phyloP scores from a whole-genome alignment of 2,329 filamentous ascomycete genomes.

The Chalara sp. region DNA sequence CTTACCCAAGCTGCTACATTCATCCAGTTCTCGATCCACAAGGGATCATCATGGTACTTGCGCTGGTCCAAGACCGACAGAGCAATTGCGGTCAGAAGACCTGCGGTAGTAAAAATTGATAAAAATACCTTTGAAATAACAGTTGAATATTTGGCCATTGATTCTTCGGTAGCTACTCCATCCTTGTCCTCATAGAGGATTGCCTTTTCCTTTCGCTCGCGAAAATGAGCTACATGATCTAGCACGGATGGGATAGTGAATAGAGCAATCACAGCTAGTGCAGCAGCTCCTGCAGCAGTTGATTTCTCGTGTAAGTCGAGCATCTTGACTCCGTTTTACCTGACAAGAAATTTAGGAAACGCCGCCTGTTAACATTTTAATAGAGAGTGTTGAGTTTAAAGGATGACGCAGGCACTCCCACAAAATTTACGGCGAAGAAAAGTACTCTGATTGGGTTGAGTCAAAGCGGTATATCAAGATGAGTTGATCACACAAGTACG shows the following conservation, averaged over 20 bases:
- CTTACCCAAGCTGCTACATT: conserved; percentile 57
- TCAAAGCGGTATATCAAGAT: no score
- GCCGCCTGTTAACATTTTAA: no score
- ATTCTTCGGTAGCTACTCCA: conserved; percentile 59
- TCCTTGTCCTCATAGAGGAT: conserved; percentile 62
- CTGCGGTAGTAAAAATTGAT: conserved; percentile 44
- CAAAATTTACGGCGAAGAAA: no score
- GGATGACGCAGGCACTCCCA: no score
- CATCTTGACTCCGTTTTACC: conserved; percentile 38
- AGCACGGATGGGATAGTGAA: conserved; percentile 32
- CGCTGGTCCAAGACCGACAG: conserved; percentile 47
- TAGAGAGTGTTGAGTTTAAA: no score
- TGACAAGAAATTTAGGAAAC: no score
- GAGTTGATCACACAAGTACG: no score
- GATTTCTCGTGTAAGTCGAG: conserved; percentile 44
- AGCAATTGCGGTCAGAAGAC: conserved; percentile 48
- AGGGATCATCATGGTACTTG: conserved; percentile 25
- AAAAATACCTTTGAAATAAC: conserved; percentile 49
- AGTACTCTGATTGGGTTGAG: no score
- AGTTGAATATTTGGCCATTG: conserved; percentile 55
- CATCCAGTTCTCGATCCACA: conserved; percentile 53
- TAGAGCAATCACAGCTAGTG: conserved; percentile 30
- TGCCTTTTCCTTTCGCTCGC: conserved; percentile 23
- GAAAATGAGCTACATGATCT: conserved; percentile 29
- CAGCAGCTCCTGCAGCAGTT: conserved; percentile 17